Base-by-base conservation (phyloP, 176 grass and related monocot genomes). In the Carex kokanica region DNA sequence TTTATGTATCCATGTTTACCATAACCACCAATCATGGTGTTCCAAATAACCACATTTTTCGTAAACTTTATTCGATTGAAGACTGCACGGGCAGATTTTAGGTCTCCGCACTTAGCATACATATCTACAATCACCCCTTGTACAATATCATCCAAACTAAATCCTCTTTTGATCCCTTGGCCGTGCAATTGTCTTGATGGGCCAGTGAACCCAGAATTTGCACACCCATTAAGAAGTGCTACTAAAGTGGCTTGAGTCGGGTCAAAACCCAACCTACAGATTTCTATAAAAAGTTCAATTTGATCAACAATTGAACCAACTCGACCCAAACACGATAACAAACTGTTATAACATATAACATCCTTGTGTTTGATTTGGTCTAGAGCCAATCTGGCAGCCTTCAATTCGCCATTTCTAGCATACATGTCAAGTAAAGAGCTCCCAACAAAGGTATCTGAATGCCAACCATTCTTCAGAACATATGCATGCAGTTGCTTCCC, bases 71-170 rank as follows among this genome's bases (percentile, higher is more conserved):
- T 73, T 63, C 25, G 68, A 84, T 87, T 68, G 29, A 90, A 90
- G 8, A 84, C 74, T 52, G 23, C 0, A 56, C 18, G 81, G 31
- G 84, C 64, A 12, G 81, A 77, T 66, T 67, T 55, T 10, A 90
- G 43, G 69, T 90, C 74, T 20, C 88, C 85, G 10, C 88, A 90
- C 58, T 90, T 90, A 58, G 88, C 73, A 59, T 90, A 90, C 88
- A 90, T 84, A 59, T 90, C 84, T 12, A 90, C 51, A 29, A 87
- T 74, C 16, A 79, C 64, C 7, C 81, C 85, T 84, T 87, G 85
- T 56, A 90, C 23, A 12, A 87, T 40, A 56, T 90, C 81, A 64
- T 81, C 81, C 7, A 21, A 81, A 58, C 21, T 15, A 8, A 90
- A 90, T 15, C 85, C 88, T 74, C 81, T 78, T 43, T 73, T 83